phyloP scores from a whole-genome alignment of 345 rosid species.

The Murraya koenigii region DNA sequence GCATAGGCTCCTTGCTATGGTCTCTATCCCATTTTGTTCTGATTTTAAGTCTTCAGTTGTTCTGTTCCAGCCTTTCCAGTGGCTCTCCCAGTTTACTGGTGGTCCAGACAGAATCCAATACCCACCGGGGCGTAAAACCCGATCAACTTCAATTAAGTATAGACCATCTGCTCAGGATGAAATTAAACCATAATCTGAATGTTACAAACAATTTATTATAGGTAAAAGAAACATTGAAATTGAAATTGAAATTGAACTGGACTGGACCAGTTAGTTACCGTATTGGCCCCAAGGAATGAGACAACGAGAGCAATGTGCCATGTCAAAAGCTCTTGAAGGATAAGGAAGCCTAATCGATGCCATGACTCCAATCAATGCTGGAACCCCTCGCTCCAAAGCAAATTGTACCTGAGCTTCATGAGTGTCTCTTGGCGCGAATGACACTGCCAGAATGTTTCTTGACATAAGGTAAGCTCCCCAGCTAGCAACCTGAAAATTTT shows the following conservation, averaged over 20 bases:
- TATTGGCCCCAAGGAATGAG: slow-evolving; percentile 86
- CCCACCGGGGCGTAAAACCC: slow-evolving; percentile 87
- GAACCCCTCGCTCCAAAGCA: slow-evolving; percentile 92
- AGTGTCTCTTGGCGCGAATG: slow-evolving; percentile 95
- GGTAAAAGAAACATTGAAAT: background rate
- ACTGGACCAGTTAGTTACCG: slow-evolving; percentile 36
- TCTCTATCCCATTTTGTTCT: slow-evolving; percentile 62
- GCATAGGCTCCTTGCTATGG: slow-evolving; percentile 64
- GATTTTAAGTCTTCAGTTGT: slow-evolving; percentile 52
- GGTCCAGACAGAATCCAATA: slow-evolving; percentile 96
- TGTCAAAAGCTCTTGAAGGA: slow-evolving; percentile 87
- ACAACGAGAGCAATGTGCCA: slow-evolving; percentile 98
- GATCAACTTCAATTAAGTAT: slow-evolving; percentile 78
- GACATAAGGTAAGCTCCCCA: slow-evolving; percentile 90
- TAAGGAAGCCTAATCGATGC: slow-evolving; percentile 89
- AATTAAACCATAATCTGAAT: background rate
- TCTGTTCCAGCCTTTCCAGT: slow-evolving; percentile 86
- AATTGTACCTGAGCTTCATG: slow-evolving; percentile 97
- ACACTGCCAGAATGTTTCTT: slow-evolving; percentile 63
- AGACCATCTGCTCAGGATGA: slow-evolving; percentile 52
- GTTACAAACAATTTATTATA: background rate
- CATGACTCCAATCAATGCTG: slow-evolving; percentile 80
- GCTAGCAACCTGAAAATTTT: slow-evolving; percentile 76
- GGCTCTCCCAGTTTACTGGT: slow-evolving; percentile 78
- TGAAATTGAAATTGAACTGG: too few species aligned